Base-by-base conservation (phyloP, 768 basidiomycete genomes). In the Mycena haematopus region DNA sequence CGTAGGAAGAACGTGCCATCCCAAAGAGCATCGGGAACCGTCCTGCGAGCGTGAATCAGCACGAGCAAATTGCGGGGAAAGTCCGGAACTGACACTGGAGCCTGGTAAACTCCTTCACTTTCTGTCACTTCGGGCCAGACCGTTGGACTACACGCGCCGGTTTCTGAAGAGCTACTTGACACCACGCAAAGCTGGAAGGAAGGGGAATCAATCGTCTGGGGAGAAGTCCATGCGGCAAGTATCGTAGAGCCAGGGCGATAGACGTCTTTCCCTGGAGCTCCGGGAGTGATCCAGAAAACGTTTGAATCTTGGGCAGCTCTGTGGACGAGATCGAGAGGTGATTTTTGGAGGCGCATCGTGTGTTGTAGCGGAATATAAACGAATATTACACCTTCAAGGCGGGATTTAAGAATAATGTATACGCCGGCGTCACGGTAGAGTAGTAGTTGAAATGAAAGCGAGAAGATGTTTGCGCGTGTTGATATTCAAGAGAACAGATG, bases 241-340 rank as follows among this genome's bases (percentile, higher is more conserved):
- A 66, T 60, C 6, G 21, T 62, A 22, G 56, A 29, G 31, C 51
- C 54, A 25, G 62, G 51, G 38, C 45, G 36, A 21, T 60, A 66
- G 53, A 60, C 60, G 29, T 63, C 65, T 36, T 38, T 6, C 25
- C 1, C n/a, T 5, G 46, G 17, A 3, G 65, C 8, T 6, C 14
- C 8, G 13, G 36, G 65, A 45, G 54, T 63, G 50, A 59, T 56
- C 65, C 65, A 66, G 29, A 21, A 21, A 42, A 66, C 50, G 36
- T 51, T 56, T 44, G 54, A 44, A 44, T 35, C 22, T 51, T 40
- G 42, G 22, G 17, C 52, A 35, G 51, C 52, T 53, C 60, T 53
- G 13, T 47, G 14, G 52, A 52, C 24, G 35, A 53, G 51, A 38
- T 31, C 42, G 44, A 44, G 11, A 7, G 14, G 44, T 24, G 52